phyloP scores from a whole-genome alignment of 805 yeast genomes.

The Myxozyma neotropica region DNA sequence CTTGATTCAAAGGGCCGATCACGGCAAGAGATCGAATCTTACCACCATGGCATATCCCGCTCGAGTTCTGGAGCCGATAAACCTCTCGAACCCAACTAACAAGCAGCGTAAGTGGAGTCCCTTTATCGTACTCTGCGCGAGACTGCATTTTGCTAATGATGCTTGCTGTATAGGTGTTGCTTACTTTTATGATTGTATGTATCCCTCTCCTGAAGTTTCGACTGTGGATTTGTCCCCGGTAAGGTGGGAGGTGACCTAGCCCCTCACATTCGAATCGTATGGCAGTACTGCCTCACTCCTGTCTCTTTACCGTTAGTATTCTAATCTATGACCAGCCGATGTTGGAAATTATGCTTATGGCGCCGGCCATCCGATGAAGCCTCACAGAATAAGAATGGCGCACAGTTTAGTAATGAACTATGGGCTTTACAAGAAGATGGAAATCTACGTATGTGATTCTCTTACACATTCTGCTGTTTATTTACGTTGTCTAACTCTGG shows the following conservation, averaged over 20 bases:
- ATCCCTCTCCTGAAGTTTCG: not conserved
- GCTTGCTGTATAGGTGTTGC: constrained; percentile 53
- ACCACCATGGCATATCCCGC: constrained; percentile 1
- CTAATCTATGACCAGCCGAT: constrained; percentile 54
- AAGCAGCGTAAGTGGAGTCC: constrained; percentile 18
- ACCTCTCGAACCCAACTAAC: constrained; percentile 1
- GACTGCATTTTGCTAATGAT: not conserved
- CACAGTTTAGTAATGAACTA: constrained; percentile 96
- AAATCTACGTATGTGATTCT: constrained; percentile 58
- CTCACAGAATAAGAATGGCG: constrained; percentile 98
- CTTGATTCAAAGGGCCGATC: not conserved
- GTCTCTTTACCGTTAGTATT: not conserved
- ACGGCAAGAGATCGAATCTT: constrained; percentile 4
- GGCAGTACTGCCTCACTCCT: too few species aligned
- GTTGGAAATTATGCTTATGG: constrained; percentile 98
- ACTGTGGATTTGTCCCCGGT: not conserved
- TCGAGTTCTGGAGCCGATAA: constrained; percentile 15
- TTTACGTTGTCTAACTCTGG: not conserved
- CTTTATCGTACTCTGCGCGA: too few species aligned
- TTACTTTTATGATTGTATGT: constrained; percentile 66
- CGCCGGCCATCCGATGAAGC: constrained; percentile 99
- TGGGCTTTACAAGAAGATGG: constrained; percentile 95
- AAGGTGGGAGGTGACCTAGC: too few species aligned
- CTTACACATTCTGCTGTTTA: not conserved
- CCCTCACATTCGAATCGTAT: too few species aligned